Base-by-base conservation (phyloP, 768 basidiomycete genomes). In the Amanita pallidorosea region DNA sequence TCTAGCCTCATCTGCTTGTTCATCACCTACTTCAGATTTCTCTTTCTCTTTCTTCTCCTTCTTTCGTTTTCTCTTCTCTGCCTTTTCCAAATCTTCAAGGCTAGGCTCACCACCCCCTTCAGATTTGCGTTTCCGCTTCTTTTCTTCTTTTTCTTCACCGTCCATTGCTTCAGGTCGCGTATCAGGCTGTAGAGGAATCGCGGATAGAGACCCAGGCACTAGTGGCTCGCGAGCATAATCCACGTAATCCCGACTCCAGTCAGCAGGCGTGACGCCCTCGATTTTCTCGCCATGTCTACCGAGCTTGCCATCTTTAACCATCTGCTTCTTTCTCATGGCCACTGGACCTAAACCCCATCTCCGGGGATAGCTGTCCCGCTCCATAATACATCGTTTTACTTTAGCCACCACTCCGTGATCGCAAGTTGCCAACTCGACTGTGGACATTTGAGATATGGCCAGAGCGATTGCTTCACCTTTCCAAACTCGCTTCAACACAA, bases 301-400 rank as follows among this genome's bases (percentile, higher is more conserved):
- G 46, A 99, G 81, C 66, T 92, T 89, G 44, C 95, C 94, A n/a
- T 91, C 91, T 73, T 95, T 96, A 56, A 96, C 82, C 79, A 99
- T 75, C 67, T 95, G 96, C 75, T 98, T 99, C 78, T 98, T 98
- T 66, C 95, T 87, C 49, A 89, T 71, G 12, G 96, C 95, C 67
- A 94, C 81, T 18, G 96, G 96, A n/a, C 96, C 96, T 47, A 98
- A 79, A 45, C 96, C 96, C 96, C 96, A 98, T 55, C 94, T 82
- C 51, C 96, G 82, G 36, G 96, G 96, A 67, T 99, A 99, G 17
- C 91, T 88, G 67, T 99, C 96, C 34, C 95, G 85, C 65, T 98
- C 96, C 96, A 99, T 99, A 63, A 99, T 98, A 63, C 95, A 97
- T 47, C 96, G 77, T 71, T 99, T 99, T 62, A 99, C 92, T 71